Conservation (phyloP, 1,284 basidiomycete genomes). For the Malassezia japonica region DNA sequence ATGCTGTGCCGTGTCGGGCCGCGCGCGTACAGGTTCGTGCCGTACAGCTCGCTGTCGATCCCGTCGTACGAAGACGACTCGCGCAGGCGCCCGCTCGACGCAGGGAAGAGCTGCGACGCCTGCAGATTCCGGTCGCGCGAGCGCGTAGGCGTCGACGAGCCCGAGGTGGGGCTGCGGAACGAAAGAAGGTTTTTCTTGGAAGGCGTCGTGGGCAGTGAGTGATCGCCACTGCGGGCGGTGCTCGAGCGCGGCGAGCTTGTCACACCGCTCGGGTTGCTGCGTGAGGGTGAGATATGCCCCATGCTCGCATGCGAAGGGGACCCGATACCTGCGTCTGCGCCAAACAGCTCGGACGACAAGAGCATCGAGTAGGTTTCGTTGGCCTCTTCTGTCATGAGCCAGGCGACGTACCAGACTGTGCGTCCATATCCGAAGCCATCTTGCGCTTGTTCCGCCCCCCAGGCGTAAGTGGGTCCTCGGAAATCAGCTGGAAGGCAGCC, state of each 20-base stretch:
- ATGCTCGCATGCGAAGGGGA: neutral
- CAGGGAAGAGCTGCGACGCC: neutral
- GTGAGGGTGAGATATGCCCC: constrained; percentile 6
- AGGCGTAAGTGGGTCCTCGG: constrained; percentile 45
- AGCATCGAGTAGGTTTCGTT: constrained; percentile 54
- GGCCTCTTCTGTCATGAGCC: too few relatives aligned
- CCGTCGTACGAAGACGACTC: constrained; percentile 15
- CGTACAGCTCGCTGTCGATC: constrained; percentile 9
- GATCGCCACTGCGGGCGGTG: neutral
- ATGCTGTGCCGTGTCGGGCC: neutral
- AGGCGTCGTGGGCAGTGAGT: constrained; percentile 26
- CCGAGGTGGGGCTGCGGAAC: constrained; percentile 45
- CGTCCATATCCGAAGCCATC: constrained; percentile 34
- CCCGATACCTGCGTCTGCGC: constrained; percentile 22
- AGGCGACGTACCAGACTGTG: too few relatives aligned
- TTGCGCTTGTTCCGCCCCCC: constrained; percentile 33
- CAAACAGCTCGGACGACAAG: constrained; percentile 54
- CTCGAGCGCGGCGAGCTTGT: neutral
- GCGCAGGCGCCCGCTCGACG: neutral
- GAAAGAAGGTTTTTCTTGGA: constrained; percentile 52
- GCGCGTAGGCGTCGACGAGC: constrained; percentile 20
- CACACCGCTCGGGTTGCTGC: neutral
- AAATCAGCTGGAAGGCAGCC: constrained; percentile 52
- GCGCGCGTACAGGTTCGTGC: neutral
- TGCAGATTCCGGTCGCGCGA: constrained; percentile 15